A percentile compares a stretch with the other conserved stretches of the same genome.
These are phyloP conservation scores for Melampsora abietis-canadensis DNA, from an alignment of 1,284 basidiomycete species.

Conservation along the genomic window DNA sequence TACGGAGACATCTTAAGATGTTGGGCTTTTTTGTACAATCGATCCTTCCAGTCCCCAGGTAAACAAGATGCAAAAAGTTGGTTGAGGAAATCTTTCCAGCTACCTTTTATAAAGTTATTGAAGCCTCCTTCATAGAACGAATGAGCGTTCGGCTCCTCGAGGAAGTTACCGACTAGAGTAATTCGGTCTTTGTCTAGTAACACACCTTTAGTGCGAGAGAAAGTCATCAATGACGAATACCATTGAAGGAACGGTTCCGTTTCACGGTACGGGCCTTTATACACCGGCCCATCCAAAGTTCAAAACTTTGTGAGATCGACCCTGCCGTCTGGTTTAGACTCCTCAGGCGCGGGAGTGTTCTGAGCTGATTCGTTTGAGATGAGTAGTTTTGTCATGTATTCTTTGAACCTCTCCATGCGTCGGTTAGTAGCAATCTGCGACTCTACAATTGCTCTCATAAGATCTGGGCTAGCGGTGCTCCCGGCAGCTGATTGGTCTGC, in stretches of 20 bases:
- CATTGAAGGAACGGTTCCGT: constrained; percentile 19
- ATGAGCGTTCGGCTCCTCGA: constrained; percentile 4
- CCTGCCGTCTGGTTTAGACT: not conserved
- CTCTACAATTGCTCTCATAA: no score
- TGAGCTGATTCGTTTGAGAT: no score
- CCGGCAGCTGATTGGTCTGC: no score
- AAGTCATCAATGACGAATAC: constrained; percentile 9
- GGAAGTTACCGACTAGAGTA: not conserved
- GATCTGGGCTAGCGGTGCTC: no score
- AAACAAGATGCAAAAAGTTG: not conserved
- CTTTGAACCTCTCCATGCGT: no score
- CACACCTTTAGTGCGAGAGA: not conserved
- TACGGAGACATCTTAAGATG: not conserved
- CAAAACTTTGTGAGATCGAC: not conserved
- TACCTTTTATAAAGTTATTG: not conserved
- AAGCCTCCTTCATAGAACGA: constrained; percentile 2
- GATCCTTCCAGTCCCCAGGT: not conserved
- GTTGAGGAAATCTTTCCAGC: not conserved
- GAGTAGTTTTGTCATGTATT: no score
- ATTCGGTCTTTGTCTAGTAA: not conserved
- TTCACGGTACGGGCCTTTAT: not conserved
- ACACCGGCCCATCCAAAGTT: not conserved
- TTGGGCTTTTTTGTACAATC: not conserved
- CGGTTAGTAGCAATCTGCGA: no score
- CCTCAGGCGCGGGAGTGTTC: no score